These are phyloP conservation scores for Pseudonectria foliicola DNA, from an alignment of 2,329 filamentous ascomycete species.

Conservation along the genomic window DNA sequence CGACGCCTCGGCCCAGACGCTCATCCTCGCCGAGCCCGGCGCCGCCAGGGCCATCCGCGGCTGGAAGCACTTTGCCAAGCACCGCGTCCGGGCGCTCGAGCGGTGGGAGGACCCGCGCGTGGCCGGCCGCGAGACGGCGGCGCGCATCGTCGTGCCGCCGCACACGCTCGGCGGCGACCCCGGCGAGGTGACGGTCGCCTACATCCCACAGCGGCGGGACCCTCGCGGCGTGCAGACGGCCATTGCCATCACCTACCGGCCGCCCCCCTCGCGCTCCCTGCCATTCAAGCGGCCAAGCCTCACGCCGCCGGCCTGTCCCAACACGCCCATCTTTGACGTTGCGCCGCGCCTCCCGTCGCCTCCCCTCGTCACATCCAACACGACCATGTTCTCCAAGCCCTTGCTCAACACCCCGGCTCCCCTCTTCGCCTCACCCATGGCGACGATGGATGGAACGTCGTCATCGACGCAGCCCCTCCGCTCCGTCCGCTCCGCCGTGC, in stretches of 20 bases:
- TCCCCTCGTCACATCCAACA: constrained; percentile 4
- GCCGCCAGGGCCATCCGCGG: constrained; percentile 58
- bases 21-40: constrained; percentile 59
- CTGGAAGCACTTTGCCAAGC: constrained; percentile 61
- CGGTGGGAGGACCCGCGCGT: constrained; percentile 38
- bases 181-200: constrained; percentile 66
- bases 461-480: constrained; percentile 32
- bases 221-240: constrained; percentile 56
- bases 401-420: constrained; percentile 2
- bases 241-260: constrained; percentile 64
- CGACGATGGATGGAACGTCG: too few species aligned
- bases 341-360: constrained; percentile 6
- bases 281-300: constrained; percentile 10
- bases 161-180: constrained; percentile 42
- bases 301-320: constrained; percentile 12
- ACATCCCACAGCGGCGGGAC: constrained; percentile 55
- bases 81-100: constrained; percentile 37
- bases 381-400: background rate
- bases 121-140: constrained; percentile 26
- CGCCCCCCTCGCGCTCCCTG: constrained; percentile 34
- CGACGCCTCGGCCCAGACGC: constrained; percentile 40
- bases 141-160: constrained; percentile 47
- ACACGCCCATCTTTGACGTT: constrained; percentile 1
- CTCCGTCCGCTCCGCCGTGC: constrained; percentile 29
- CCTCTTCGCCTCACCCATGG: too few species aligned